Evolutionary conservation across 495 filamentous ascomycete species (phyloP).

Genomic region (Hypoxylon crocopeplum): DNA sequence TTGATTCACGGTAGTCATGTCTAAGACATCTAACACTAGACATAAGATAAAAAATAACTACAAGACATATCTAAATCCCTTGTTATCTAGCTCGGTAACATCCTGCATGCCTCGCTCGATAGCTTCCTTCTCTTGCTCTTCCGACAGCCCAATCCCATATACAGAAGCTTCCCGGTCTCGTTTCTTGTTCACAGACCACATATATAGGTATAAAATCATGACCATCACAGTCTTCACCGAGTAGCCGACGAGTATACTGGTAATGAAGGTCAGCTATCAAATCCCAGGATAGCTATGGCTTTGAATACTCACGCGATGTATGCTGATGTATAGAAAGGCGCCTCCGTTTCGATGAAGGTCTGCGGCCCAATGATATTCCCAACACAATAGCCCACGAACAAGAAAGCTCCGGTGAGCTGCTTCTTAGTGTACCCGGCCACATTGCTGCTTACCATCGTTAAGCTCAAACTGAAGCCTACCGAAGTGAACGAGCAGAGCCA

Average conservation of each 20-base stretch:
- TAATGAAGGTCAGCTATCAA: background rate
- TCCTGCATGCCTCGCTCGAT: constrained; percentile 64
- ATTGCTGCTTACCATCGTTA: constrained; percentile 54
- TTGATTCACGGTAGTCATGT: background rate
- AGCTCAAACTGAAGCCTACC: constrained; percentile 51
- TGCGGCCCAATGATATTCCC: constrained; percentile 64
- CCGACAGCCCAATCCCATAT: constrained; percentile 28
- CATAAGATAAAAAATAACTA: constrained; percentile 20
- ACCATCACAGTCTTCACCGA: constrained; percentile 57
- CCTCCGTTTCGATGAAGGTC: constrained; percentile 60
- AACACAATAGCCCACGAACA: constrained; percentile 63
- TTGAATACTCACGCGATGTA: constrained; percentile 54
- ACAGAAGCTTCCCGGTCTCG: constrained; percentile 54
- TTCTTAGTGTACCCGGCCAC: constrained; percentile 66
- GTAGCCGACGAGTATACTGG: constrained; percentile 60
- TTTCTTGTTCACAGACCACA: constrained; percentile 61
- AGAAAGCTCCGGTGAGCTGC: constrained; percentile 56
- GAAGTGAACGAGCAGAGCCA: constrained; percentile 49
- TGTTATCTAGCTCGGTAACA: constrained; percentile 63
- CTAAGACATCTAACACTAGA: background rate
- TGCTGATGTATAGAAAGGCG: constrained; percentile 60
- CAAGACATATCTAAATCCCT: constrained; percentile 60
- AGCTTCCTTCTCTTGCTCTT: constrained; percentile 53
- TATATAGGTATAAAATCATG: constrained; percentile 57
- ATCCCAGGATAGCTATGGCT: background rate